Evolutionary conservation across 768 basidiomycete species (phyloP).

Genomic region (Suillus americanus): DNA sequence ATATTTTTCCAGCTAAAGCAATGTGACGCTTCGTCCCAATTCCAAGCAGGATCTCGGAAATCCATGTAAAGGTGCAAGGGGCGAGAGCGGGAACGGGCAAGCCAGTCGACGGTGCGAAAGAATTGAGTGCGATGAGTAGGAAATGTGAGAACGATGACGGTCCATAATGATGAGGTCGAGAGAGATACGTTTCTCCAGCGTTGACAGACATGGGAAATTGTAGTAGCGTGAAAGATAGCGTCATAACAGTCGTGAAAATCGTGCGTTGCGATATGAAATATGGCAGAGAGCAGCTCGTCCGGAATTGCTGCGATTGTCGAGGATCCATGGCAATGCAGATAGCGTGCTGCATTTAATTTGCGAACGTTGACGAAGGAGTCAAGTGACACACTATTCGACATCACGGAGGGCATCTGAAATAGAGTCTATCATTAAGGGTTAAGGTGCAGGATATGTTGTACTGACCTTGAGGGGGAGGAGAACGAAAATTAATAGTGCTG

Average conservation of each 20-base stretch:
- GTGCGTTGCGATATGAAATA: constrained; percentile 34
- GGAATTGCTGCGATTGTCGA: constrained; percentile 25
- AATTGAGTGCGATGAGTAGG: constrained; percentile 42
- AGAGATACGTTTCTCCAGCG: constrained; percentile 52
- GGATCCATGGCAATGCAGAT: not conserved
- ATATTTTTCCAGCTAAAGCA: constrained; percentile 43
- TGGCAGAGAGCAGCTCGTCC: constrained; percentile 34
- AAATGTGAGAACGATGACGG: constrained; percentile 44
- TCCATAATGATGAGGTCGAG: constrained; percentile 49
- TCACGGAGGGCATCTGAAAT: not conserved
- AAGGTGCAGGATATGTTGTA: not conserved
- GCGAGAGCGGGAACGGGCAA: constrained; percentile 44
- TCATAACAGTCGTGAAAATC: constrained; percentile 27
- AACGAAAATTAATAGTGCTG: not conserved
- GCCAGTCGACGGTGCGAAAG: constrained; percentile 35
- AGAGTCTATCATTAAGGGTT: not conserved
- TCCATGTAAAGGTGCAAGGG: constrained; percentile 56
- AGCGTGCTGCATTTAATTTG: not conserved
- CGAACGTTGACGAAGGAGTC: not conserved
- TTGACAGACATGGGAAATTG: constrained; percentile 48
- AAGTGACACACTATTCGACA: not conserved
- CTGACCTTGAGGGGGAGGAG: constrained; percentile 3
- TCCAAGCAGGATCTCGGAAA: constrained; percentile 57
- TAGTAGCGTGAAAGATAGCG: constrained; percentile 27
- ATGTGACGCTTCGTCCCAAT: constrained; percentile 49